These are phyloP conservation scores for Colletotrichum gigasporum DNA, from an alignment of 2,329 filamentous ascomycete species.

Conservation along the genomic window DNA sequence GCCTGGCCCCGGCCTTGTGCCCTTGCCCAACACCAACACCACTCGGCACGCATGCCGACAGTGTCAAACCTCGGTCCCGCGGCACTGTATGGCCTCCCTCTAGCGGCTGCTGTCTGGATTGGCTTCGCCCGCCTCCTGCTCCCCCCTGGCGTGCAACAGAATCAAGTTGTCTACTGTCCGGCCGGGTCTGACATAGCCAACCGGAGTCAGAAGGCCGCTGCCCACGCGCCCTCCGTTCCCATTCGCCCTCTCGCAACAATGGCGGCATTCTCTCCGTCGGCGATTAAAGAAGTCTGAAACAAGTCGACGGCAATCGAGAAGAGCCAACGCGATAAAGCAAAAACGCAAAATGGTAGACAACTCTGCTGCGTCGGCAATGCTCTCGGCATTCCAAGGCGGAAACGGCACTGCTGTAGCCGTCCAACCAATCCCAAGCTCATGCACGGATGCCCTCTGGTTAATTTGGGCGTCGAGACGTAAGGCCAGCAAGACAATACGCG, in stretches of 20 bases:
- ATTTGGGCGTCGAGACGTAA: neutral
- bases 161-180: neutral
- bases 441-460: neutral
- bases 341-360: neutral
- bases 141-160: neutral
- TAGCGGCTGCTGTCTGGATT: neutral
- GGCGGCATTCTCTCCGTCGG: slow-evolving; percentile 12
- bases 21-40: neutral
- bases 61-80: neutral
- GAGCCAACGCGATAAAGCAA: neutral
- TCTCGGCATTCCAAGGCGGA: slow-evolving; percentile 10
- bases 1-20: neutral
- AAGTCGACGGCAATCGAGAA: slow-evolving; percentile 15
- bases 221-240: neutral
- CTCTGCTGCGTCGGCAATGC: slow-evolving; percentile 1
- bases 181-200: slow-evolving; percentile 4
- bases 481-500: neutral
- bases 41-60: neutral
- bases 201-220: slow-evolving; percentile 5
- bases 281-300: slow-evolving; percentile 20
- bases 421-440: neutral
- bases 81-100: neutral
- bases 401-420: neutral
- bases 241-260: neutral
- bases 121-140: neutral